Percentiles rank a stretch among this genome's conserved stretches.
These are phyloP conservation scores for Nannochloropsis oceanica DNA, from an alignment of 108 stramenopile species.

Conservation along the genomic window DNA sequence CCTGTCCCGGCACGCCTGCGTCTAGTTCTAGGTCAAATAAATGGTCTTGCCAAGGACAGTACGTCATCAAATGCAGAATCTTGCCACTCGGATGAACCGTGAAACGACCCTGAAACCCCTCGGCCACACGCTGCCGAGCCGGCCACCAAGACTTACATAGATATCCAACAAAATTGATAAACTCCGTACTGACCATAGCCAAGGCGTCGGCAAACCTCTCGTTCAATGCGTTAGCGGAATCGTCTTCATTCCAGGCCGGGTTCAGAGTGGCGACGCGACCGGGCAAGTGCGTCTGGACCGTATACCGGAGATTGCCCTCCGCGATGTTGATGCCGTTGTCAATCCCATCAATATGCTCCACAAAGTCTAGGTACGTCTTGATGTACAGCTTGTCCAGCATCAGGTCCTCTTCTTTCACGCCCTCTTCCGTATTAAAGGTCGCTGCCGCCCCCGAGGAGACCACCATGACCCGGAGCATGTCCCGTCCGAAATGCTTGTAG, in stretches of 20 bases:
- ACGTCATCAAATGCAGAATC: constrained; percentile 52
- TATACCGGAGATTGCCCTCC: constrained; percentile 47
- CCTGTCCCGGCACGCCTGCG: constrained; percentile 1
- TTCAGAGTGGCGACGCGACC: constrained; percentile 68
- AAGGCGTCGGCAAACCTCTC: constrained; percentile 73
- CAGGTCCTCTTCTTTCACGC: neutral
- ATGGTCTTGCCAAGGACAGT: constrained; percentile 84
- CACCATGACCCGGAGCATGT: constrained; percentile 39
- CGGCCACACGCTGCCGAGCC: constrained; percentile 63
- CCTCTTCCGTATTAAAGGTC: neutral
- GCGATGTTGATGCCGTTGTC: constrained; percentile 87
- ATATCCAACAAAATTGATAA: constrained; percentile 49
- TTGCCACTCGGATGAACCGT: constrained; percentile 60
- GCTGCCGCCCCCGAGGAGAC: neutral
- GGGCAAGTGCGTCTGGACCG: constrained; percentile 64
- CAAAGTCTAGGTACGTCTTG: constrained; percentile 65
- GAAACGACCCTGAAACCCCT: constrained; percentile 48
- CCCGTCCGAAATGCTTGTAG: constrained; percentile 88
- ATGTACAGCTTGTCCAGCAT: constrained; percentile 40
- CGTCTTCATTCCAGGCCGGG: constrained; percentile 77
- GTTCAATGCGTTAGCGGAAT: constrained; percentile 45
- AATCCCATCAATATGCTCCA: constrained; percentile 95
- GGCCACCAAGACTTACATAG: constrained; percentile 80
- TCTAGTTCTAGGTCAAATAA: constrained; percentile 77
- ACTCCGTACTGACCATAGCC: constrained; percentile 66